Base-by-base conservation (phyloP, 83 land plant genomes). In the Picea mariana region DNA sequence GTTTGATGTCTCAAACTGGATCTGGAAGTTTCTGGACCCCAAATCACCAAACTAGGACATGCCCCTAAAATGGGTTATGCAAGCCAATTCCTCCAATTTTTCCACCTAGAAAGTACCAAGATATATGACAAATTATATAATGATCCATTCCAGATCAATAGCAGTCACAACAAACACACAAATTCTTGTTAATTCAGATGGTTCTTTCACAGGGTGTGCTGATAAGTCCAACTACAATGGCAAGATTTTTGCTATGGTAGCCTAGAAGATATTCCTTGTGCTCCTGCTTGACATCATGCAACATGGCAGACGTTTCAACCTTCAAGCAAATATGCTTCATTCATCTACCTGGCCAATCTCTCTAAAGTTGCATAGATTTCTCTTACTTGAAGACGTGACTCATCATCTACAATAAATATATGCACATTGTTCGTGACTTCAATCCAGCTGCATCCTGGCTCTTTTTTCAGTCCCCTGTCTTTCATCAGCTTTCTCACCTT, bases 231-330 rank as follows among this genome's bases (percentile, higher is more conserved):
- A 90, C 84, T 13, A 88, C 94, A 78, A 90, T 81, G 1, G 94
- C 92, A 78, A 92, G 44, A 59, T 90, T 79, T 62, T 92, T 91
- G 77, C 95, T 91, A 61, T 91, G 90, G 69, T 86, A 84, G 44
- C 86, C 59, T 42, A 91, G 84, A 6, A 77, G 47, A 61, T 60
- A 52, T 72, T 75, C 84, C 81, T 90, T 92, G 85, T 87, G 90
- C 18, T 88, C 88, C 13, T 77, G 81, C 62, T 82, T 89, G 31
- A 88, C 85, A 62, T 83, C 86, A 47, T 63, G 73, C 65, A 84
- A 71, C 20, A 88, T 91, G 69, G 69, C 72, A 44, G 89, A 88
- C 12, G 88, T 91, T 77, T 88, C 91, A 26, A 88, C 84, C 59
- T 55, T 66, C 68, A 66, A 23, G 68, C 49, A 88, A 85, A 69